These are phyloP conservation scores for Tuber microsphaerosporum DNA, from an alignment of 495 filamentous ascomycete genomes.

Conservation along the genomic window DNA sequence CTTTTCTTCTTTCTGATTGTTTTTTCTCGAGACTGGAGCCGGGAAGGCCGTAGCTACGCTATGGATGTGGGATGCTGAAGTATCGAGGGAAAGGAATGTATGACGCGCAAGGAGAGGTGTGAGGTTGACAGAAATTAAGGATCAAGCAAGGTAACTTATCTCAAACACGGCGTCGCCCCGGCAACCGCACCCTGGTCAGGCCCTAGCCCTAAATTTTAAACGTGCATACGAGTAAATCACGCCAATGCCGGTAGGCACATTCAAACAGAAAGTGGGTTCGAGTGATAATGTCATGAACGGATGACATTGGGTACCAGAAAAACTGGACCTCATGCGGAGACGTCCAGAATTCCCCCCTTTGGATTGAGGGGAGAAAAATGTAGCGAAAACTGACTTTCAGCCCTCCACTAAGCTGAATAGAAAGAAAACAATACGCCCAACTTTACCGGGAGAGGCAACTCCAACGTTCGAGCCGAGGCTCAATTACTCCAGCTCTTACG, in stretches of 20 bases:
- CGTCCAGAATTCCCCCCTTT: no score
- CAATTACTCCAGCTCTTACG: no score
- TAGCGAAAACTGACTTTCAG: no score
- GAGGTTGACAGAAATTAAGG: conserved; percentile 7
- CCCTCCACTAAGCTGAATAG: no score
- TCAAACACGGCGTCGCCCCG: conserved; percentile 14
- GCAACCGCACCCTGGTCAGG: conserved; percentile 1
- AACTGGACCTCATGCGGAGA: no score
- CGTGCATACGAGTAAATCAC: neutral
- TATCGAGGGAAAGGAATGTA: conserved; percentile 5
- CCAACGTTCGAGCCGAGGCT: no score
- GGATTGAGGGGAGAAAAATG: no score
- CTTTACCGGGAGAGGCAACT: no score
- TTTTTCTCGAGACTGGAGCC: neutral
- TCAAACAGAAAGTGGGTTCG: neutral
- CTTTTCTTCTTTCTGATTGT: neutral
- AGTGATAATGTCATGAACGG: neutral
- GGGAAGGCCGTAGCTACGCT: neutral
- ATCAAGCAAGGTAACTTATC: conserved; percentile 8
- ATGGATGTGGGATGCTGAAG: neutral
- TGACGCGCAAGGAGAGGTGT: neutral
- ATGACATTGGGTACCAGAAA: neutral
- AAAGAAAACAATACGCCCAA: no score
- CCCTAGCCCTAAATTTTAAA: neutral
- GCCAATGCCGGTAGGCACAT: neutral